Base-by-base conservation (phyloP, 768 basidiomycete species). In the Pleurotus eryngii region DNA sequence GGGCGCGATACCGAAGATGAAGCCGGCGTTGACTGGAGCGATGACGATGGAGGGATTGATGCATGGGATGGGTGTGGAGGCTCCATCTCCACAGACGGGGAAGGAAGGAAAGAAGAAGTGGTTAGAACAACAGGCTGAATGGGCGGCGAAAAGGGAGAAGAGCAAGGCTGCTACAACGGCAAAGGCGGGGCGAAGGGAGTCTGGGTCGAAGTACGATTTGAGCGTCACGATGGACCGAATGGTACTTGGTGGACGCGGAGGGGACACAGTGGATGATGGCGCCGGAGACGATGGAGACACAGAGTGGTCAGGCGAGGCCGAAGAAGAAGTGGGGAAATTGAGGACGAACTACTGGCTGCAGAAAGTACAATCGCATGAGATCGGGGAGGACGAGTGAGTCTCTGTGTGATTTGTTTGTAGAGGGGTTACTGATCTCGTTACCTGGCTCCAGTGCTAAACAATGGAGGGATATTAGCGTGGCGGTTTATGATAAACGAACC, bases 341-440 rank as follows among this genome's bases (percentile, higher is more conserved):
- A 17, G n/a, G 20, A 81, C 87, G 1, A 76, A 84, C 0, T 88
- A 83, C 64, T 92, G 90, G 90, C 81, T 87, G 70, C 83, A 91
- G 61, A 77, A 71, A 50, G 60, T 92, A 14, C 68, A 76, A 54
- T 74, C 78, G 12, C 76, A 80, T 54, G 72, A 79, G n/a, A 73
- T 84, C 15, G 61, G 75, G 0, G 66, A 70, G 47, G 64, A 64
- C 45, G 80, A 82, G 90, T 91, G 66, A 73, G 83, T 64, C 69
- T 51, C 24, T 22, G 57, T 59, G 12, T 26, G 24, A 46, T 26
- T 24, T 53, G 48, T 58, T 49, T 57, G 35, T 37, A 45, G 30
- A 26, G 51, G 51, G 58, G 12, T 46, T 53, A 45, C 48, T 60
- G 58, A 26, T 60, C 40, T 11, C 24, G 39, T 46, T 4, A 27